phyloP scores from a whole-genome alignment of 768 basidiomycete genomes.

The Amanita brunnescens region DNA sequence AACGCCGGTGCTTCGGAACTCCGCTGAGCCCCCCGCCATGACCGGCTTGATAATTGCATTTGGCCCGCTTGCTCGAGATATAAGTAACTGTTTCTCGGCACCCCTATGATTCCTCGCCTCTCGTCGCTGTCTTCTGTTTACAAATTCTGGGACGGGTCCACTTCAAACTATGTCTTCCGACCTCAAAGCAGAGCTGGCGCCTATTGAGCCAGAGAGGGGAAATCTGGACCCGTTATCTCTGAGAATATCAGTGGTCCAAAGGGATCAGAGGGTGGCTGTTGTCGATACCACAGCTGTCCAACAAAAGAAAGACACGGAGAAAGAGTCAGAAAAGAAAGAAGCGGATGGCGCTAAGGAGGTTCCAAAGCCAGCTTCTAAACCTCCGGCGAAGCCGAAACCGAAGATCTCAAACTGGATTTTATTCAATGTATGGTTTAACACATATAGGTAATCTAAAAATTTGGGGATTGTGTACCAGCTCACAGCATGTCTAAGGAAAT shows the following conservation, averaged over 20 bases:
- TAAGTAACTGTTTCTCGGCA: constrained; percentile 44
- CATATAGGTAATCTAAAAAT: constrained; percentile 41
- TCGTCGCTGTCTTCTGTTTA: constrained; percentile 27
- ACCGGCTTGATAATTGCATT: constrained; percentile 1
- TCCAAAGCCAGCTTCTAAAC: constrained; percentile 29
- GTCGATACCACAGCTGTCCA: constrained; percentile 11
- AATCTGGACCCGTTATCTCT: constrained; percentile 35
- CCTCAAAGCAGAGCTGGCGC: constrained; percentile 27
- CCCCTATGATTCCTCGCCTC: constrained; percentile 54
- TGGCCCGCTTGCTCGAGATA: background rate
- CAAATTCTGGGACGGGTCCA: constrained; percentile 7
- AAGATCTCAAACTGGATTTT: constrained; percentile 51
- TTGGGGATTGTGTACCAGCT: background rate
- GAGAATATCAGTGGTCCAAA: constrained; percentile 20
- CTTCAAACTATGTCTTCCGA: constrained; percentile 30
- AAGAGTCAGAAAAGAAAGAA: constrained; percentile 4
- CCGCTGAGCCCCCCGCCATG: background rate
- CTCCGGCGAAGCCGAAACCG: constrained; percentile 38
- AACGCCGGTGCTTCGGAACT: background rate
- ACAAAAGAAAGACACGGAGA: background rate
- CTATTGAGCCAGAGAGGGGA: constrained; percentile 54
- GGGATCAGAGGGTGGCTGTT: constrained; percentile 28
- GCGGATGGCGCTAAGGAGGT: constrained; percentile 28
- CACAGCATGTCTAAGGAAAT: constrained; percentile 37
- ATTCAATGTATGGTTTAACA: constrained; percentile 63